A percentile compares a stretch with the other conserved stretches of the same genome.
phyloP scores from a whole-genome alignment of 1,284 basidiomycete species.

The Puccinia triticina region DNA sequence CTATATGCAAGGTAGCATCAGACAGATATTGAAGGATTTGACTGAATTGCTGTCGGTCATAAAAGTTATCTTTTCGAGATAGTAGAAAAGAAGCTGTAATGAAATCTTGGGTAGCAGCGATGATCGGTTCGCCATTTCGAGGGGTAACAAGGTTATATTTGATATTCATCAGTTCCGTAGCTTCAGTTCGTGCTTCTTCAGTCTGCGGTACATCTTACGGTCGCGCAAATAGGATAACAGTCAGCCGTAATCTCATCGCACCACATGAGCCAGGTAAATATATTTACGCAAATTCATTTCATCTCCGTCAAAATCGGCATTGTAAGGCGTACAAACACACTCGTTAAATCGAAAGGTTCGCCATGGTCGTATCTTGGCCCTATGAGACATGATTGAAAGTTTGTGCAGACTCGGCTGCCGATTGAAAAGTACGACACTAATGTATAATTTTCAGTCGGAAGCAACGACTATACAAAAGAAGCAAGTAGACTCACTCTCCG shows the following conservation, averaged over 20 bases:
- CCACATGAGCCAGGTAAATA: constrained; percentile 55
- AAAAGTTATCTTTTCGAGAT: constrained; percentile 88
- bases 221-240: constrained; percentile 56
- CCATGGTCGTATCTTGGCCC: constrained; percentile 95
- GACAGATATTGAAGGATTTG: constrained; percentile 95
- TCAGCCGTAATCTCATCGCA: constrained; percentile 55
- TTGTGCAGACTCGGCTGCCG: constrained; percentile 98
- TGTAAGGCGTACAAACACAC: constrained; percentile 99
- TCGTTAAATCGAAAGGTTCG: constrained; percentile 96
- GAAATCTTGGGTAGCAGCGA: constrained; percentile 97
- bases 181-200: constrained; percentile 96
- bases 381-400: constrained; percentile 98
- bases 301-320: constrained; percentile 99
- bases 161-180: constrained; percentile 95
- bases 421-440: constrained; percentile 86
- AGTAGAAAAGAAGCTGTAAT: constrained; percentile 96
- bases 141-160: constrained; percentile 97
- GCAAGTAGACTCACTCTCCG: constrained; percentile 68
- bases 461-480: not conserved
- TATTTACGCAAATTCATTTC: constrained; percentile 87
- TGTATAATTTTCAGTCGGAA: constrained; percentile 13
- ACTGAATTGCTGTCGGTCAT: constrained; percentile 90
- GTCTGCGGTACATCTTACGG: constrained; percentile 85
- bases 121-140: constrained; percentile 96
- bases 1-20: constrained; percentile 88